phyloP scores from a whole-genome alignment of 129 eudicot species.

The Escallonia herrerae region DNA sequence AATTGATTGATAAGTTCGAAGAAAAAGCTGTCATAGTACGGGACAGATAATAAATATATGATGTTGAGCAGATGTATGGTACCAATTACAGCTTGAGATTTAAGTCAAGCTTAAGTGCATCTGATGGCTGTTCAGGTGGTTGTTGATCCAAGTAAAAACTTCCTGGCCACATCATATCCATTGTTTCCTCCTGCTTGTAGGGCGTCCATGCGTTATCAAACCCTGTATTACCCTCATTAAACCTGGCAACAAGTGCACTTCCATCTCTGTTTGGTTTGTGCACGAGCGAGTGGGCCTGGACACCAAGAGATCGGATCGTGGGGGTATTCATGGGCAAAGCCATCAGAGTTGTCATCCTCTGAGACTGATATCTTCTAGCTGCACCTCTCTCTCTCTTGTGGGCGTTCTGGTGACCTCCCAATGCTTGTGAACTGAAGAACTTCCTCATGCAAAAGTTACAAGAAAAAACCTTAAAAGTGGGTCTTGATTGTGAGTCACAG shows the following conservation, averaged over 20 bases:
- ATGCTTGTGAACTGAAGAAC: constrained; percentile 79
- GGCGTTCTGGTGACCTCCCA: constrained; percentile 88
- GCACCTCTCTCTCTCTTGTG: constrained; percentile 83
- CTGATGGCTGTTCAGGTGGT: constrained; percentile 25
- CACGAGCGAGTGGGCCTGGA: constrained; percentile 57
- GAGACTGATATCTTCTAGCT: constrained; percentile 53
- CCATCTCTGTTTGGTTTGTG: constrained; percentile 35
- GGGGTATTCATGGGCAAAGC: constrained; percentile 22
- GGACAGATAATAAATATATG: neutral
- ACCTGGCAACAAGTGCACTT: constrained; percentile 22
- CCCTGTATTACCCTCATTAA: constrained; percentile 15
- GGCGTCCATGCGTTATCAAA: constrained; percentile 26
- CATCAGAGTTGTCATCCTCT: constrained; percentile 27
- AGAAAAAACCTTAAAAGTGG: constrained; percentile 39
- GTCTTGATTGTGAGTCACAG: constrained; percentile 28
- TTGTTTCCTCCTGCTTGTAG: constrained; percentile 13
- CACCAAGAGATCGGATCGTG: constrained; percentile 42
- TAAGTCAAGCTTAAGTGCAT: constrained; percentile 33
- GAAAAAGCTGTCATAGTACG: neutral
- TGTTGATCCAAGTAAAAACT: constrained; percentile 44
- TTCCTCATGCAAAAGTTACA: constrained; percentile 78
- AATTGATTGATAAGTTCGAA: neutral
- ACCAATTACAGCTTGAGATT: constrained; percentile 40
- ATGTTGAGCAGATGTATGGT: constrained; percentile 3
- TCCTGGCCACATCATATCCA: constrained; percentile 61